Evolutionary conservation across 2,329 filamentous ascomycete species (phyloP).

Genomic region (Westerdykella sp.): DNA sequence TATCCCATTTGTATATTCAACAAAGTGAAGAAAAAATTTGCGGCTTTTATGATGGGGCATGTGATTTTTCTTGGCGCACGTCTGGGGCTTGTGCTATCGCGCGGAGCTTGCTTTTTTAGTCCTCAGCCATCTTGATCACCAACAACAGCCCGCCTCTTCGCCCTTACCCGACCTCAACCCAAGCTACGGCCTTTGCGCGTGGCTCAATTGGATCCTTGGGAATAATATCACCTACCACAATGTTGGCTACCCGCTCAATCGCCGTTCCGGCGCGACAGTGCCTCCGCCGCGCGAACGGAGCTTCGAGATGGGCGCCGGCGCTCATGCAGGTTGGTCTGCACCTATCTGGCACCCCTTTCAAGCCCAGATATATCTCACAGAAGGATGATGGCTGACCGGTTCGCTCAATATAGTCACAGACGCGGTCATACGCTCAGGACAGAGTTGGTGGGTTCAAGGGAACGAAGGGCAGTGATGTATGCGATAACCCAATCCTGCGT

Average conservation of each 20-base stretch:
- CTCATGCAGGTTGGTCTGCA: constrained; percentile 52
- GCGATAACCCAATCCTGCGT: constrained; percentile 25
- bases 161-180: neutral
- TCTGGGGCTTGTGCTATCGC: neutral
- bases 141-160: constrained; percentile 3
- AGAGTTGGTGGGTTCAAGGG: constrained; percentile 91
- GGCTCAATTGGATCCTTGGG: constrained; percentile 29
- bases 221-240: constrained; percentile 46
- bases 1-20: neutral
- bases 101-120: constrained; percentile 10
- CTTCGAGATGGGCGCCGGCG: constrained; percentile 44
- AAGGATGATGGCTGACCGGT: constrained; percentile 1
- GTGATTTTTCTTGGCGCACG: neutral
- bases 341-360: neutral
- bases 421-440: constrained; percentile 46
- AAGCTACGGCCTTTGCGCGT: constrained; percentile 25
- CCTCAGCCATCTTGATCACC: constrained; percentile 1
- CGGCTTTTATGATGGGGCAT: neutral
- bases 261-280: constrained; percentile 72
- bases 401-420: constrained; percentile 16
- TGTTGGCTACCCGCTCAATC: constrained; percentile 78
- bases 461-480: constrained; percentile 78
- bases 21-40: neutral
- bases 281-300: constrained; percentile 57
- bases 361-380: constrained; percentile 2